Base-by-base conservation (phyloP, 768 basidiomycete species). In the Lactarius sanguifluus region DNA sequence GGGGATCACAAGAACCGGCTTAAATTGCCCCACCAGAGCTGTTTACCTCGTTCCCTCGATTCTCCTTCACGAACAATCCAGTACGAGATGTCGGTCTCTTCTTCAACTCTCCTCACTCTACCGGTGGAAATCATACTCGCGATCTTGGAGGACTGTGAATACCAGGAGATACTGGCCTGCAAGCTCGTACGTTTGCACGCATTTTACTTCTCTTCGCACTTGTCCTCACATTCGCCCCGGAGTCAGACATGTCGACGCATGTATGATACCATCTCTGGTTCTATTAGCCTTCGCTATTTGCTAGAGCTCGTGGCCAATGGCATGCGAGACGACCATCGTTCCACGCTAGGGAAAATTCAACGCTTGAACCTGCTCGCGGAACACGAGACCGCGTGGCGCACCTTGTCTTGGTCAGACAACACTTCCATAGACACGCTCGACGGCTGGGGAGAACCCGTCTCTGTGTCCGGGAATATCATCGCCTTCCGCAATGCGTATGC, bases 251-350 rank as follows among this genome's bases (percentile, higher is more conserved):
- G 64, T 23, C 54, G 54, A 56, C 54, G 41, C 8, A 25, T 61
- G 23, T 34, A 60, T 28, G 59, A 25, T 30, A 34, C 54, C 32
- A 56, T 61, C 23, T 54, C 59, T 16, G 12, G 58, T 2, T 65
- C 64, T 15, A 56, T 61, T 16, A 61, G 59, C 30, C 52, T 65
- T 30, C 54, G 54, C 18, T 65, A 61, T 43, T 23, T 32, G 40
- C 59, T 65, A 5, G 64, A 54, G 30, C 64, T 65, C 52, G 59
- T 40, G 5, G 64, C 64, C 59, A 60, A 25, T 54, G 64, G 64
- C 25, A 60, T 65, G 64, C 59, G 38, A 10, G 32, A 34, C 15
- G 30, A 59, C 30, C 12, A n/a, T 23, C 38, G 20, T 60, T 43
- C 30, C 13, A 25, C 40, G 5, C 40, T 65, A 15, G 64, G 64